Percentiles rank a stretch among this genome's conserved stretches.
Conservation (phyloP, 2,329 filamentous ascomycete genomes). For the Alternaria brassicicola region DNA sequence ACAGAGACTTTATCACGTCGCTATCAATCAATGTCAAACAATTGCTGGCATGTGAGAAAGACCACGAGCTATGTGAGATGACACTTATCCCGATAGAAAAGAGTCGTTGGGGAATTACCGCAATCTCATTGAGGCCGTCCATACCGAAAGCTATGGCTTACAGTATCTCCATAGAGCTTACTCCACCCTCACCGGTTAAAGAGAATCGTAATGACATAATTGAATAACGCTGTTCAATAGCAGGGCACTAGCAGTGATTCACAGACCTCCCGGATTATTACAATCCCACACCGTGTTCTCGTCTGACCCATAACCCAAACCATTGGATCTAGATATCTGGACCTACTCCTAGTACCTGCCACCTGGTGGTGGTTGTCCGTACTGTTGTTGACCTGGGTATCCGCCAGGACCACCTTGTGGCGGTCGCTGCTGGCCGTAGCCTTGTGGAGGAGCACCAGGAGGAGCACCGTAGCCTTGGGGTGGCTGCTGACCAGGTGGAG, state of each 20-base stretch:
- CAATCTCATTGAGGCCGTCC: not conserved
- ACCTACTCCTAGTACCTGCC: slow-evolving; percentile 21
- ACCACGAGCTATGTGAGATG: not conserved
- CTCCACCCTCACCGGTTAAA: not conserved
- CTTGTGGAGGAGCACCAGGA: slow-evolving; percentile 22
- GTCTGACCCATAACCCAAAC: not conserved
- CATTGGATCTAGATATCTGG: not conserved
- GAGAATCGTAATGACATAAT: not conserved
- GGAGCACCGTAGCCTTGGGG: slow-evolving; percentile 30
- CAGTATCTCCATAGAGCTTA: not conserved
- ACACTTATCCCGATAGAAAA: not conserved
- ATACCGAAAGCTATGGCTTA: not conserved
- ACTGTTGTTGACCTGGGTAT: slow-evolving; percentile 33
- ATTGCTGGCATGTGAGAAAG: not conserved
- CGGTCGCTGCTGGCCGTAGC: slow-evolving; percentile 26
- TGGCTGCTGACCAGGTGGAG: slow-evolving; percentile 18
- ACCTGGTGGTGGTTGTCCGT: slow-evolving; percentile 27
- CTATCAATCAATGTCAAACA: not conserved
- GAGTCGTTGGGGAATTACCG: not conserved
- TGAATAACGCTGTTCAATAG: not conserved
- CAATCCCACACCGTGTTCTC: not conserved
- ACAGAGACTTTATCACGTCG: not conserved
- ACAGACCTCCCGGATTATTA: not conserved
- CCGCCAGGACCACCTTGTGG: slow-evolving; percentile 29
- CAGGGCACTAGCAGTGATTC: not conserved